These are phyloP conservation scores for Eutrema heterophyllum DNA, from an alignment of 345 rosid genomes.

Conservation along the genomic window DNA sequence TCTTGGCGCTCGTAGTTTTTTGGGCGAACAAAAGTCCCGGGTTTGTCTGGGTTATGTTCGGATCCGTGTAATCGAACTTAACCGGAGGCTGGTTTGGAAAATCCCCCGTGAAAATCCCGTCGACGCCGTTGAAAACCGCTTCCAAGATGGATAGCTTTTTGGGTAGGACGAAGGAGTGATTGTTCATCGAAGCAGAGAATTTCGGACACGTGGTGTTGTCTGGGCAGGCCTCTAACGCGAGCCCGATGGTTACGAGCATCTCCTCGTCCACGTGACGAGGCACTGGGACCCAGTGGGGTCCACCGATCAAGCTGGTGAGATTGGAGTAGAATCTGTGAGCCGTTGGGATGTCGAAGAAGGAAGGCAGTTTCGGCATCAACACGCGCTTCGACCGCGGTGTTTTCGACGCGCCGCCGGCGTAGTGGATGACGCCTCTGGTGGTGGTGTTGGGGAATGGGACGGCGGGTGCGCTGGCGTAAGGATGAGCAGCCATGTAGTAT, in stretches of 20 bases:
- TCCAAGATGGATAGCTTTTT: constrained; percentile 50
- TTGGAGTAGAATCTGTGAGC: constrained; percentile 59
- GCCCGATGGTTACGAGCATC: constrained; percentile 67
- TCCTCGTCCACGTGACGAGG: constrained; percentile 57
- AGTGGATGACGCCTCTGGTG: constrained; percentile 58
- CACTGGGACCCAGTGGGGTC: constrained; percentile 61
- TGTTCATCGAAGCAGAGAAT: constrained; percentile 75
- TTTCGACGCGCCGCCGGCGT: constrained; percentile 32
- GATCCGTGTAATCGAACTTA: constrained; percentile 60
- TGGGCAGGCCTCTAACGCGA: constrained; percentile 43
- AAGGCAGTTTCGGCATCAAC: constrained; percentile 63
- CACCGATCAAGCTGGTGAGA: constrained; percentile 40
- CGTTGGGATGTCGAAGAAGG: constrained; percentile 59
- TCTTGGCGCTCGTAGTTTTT: constrained; percentile 56
- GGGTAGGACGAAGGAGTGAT: constrained; percentile 55
- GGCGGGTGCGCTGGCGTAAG: constrained; percentile 46
- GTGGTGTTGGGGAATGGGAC: constrained; percentile 45
- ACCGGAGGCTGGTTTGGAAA: constrained; percentile 64
- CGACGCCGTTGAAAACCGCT: constrained; percentile 47
- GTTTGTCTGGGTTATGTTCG: constrained; percentile 23
- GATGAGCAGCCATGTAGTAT: constrained; percentile 73
- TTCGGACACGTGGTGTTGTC: constrained; percentile 48
- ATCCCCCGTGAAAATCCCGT: constrained; percentile 57
- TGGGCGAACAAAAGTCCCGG: constrained; percentile 37
- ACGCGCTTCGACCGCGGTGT: constrained; percentile 24